These are phyloP conservation scores for Boletus reticuloceps DNA, from an alignment of 768 basidiomycete species.

Conservation along the genomic window DNA sequence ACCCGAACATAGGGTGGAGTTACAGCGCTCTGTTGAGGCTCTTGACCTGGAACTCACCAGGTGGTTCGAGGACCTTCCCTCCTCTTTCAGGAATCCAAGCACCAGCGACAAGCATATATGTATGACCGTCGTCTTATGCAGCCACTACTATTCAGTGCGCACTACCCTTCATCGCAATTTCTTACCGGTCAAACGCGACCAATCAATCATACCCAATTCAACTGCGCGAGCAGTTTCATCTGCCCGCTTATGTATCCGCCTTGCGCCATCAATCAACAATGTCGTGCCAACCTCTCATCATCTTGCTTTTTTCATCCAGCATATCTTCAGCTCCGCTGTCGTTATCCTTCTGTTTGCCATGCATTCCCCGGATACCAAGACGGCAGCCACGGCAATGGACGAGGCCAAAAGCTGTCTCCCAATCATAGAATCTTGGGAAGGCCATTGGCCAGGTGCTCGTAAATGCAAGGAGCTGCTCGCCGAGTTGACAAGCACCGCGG, in stretches of 20 bases:
- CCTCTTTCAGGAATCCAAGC: slow-evolving; percentile 70
- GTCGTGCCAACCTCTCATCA: slow-evolving; percentile 84
- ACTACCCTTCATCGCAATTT: slow-evolving; percentile 89
- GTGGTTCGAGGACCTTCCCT: slow-evolving; percentile 81
- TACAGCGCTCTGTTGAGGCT: slow-evolving; percentile 76
- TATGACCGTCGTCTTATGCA: slow-evolving; percentile 83
- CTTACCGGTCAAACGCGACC: slow-evolving; percentile 74
- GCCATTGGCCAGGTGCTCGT: slow-evolving; percentile 82
- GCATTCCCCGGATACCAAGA: slow-evolving; percentile 68
- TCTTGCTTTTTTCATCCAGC: slow-evolving; percentile 86
- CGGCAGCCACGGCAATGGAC: slow-evolving; percentile 72
- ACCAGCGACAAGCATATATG: slow-evolving; percentile 78
- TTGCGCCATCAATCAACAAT: slow-evolving; percentile 82
- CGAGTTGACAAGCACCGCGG: slow-evolving; percentile 67
- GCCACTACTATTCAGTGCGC: slow-evolving; percentile 85
- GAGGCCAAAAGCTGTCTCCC: slow-evolving; percentile 72
- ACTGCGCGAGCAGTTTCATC: slow-evolving; percentile 79
- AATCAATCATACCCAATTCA: slow-evolving; percentile 65
- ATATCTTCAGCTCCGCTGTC: slow-evolving; percentile 84
- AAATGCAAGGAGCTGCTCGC: slow-evolving; percentile 82
- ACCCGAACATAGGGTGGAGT: slow-evolving; percentile 67
- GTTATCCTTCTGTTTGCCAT: slow-evolving; percentile 84
- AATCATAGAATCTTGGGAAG: slow-evolving; percentile 79
- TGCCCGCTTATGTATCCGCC: slow-evolving; percentile 80
- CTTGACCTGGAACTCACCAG: slow-evolving; percentile 74